Evolutionary conservation across 2,329 filamentous ascomycete genomes (phyloP).

Genomic region (Diaporthe sp.): DNA sequence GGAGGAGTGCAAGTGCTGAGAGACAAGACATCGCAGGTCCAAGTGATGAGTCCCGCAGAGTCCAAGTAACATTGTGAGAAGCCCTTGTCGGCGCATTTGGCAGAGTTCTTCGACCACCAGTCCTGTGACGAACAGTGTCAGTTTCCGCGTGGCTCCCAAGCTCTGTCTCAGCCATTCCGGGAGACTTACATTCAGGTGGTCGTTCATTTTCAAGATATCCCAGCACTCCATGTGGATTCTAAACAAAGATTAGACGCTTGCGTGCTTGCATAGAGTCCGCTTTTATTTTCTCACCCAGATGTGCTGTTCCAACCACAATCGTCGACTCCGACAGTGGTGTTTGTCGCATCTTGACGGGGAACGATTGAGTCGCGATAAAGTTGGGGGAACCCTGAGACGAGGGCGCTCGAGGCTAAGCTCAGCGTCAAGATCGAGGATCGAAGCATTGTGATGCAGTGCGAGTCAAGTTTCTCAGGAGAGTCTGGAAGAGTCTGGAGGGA

Average conservation of each 20-base stretch:
- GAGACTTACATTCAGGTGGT: slow-evolving; percentile 3
- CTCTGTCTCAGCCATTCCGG: neutral
- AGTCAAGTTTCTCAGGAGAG: neutral
- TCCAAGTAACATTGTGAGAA: slow-evolving; percentile 23
- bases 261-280: neutral
- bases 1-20: slow-evolving; percentile 16
- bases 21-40: slow-evolving; percentile 20
- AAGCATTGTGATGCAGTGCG: neutral
- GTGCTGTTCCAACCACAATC: slow-evolving; percentile 15
- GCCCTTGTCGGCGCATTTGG: slow-evolving; percentile 16
- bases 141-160: neutral
- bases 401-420: slow-evolving; percentile 6
- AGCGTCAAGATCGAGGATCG: neutral
- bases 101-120: slow-evolving; percentile 27
- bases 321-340: neutral
- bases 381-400: slow-evolving; percentile 24
- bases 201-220: slow-evolving; percentile 14
- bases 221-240: slow-evolving; percentile 24
- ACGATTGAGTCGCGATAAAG: neutral
- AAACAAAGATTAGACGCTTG: neutral
- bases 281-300: neutral
- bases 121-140: neutral
- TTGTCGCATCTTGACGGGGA: slow-evolving; percentile 7
- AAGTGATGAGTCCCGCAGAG: slow-evolving; percentile 18
- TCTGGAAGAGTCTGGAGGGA: neutral